These are phyloP conservation scores for Vachellia collinsii DNA, from an alignment of 306 rosid species.

Conservation along the genomic window DNA sequence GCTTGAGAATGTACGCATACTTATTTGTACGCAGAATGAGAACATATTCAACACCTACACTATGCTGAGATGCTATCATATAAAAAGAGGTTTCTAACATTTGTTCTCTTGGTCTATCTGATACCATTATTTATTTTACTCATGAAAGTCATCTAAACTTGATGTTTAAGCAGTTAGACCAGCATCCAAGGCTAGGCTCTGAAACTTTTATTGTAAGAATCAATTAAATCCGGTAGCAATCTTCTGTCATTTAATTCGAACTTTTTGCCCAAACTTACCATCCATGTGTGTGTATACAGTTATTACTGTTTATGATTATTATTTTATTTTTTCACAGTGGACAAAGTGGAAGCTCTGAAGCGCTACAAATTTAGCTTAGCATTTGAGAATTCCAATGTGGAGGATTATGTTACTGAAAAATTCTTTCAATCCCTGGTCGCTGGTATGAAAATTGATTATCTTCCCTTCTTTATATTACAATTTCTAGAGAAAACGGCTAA, in stretches of 20 bases:
- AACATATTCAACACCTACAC: neutral
- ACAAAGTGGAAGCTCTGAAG: slow-evolving; percentile 82
- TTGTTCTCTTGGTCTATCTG: slow-evolving; percentile 1
- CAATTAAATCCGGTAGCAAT: neutral
- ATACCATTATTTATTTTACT: neutral
- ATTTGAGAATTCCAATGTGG: slow-evolving; percentile 97
- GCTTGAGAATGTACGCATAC: slow-evolving; percentile 17
- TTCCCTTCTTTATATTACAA: slow-evolving; percentile 29
- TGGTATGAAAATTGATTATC: slow-evolving; percentile 59
- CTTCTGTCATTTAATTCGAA: neutral
- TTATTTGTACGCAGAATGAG: slow-evolving; percentile 16
- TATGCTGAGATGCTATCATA: slow-evolving; percentile 16
- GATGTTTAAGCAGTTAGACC: slow-evolving; percentile 16
- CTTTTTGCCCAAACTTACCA: neutral
- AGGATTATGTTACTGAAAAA: slow-evolving; percentile 99
- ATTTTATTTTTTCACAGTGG: slow-evolving; percentile 57
- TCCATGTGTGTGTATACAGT: neutral
- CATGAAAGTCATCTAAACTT: slow-evolving; percentile 7
- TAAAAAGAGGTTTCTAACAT: neutral
- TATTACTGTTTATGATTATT: neutral
- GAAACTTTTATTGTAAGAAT: neutral
- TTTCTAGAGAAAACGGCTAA: slow-evolving; percentile 25
- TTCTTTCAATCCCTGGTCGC: slow-evolving; percentile 98
- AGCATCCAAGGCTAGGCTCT: slow-evolving; percentile 6
- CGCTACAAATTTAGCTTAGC: slow-evolving; percentile 95